Evolutionary conservation across 139 green algal genomes (phyloP), one percentile per base, ranked within the genome.

Genomic region (Tetradesmus obliquus): DNA sequence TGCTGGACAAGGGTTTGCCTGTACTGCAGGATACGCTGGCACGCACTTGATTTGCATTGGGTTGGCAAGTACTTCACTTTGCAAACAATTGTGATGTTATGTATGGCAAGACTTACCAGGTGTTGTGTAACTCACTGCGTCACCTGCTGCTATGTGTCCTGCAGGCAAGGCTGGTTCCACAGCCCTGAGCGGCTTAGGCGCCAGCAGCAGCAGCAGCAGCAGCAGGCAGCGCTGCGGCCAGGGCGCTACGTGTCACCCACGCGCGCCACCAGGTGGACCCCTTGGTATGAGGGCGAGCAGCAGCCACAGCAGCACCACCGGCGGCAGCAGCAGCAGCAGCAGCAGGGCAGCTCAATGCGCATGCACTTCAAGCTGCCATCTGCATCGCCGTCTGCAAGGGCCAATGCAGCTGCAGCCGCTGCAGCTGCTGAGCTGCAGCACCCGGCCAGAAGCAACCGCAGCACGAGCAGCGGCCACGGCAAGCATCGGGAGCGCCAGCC

Each of bases 111-210:
- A 86, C 51, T 15, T 51, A 4, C 66, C 17, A 51, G 66, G 0
- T 32, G 12, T 24, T 54, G 1, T 62, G 10, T 86, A 22, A 13
- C 32, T 66, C 3, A 8, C 32, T 84, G 32, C 54, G 3, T 86
- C 10, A 24, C 10, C 51, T 86, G 17, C 60, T 87, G 82, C 24
- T 15, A 45, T 13, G 72, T 17, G 5, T 6, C 5, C 55, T 74
- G 84, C 84, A 88, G 84, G 84, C 12, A 79, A 51, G 54, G 57
- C 55, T 88, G 57, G 84, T 88, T 88, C 24, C 84, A 79, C 20
- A 88, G 84, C 57, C 84, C 84, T 55, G 84, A 79, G 5, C 62
- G 84, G 2, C 12, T 87, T 17, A 71, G 19, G 19, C 82, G 22
- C 82, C 17, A 53, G 51, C 54, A 87, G 82, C 79, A 84, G 32